phyloP scores from a whole-genome alignment of 2,329 filamentous ascomycete genomes.

The Ascochyta pisi region DNA sequence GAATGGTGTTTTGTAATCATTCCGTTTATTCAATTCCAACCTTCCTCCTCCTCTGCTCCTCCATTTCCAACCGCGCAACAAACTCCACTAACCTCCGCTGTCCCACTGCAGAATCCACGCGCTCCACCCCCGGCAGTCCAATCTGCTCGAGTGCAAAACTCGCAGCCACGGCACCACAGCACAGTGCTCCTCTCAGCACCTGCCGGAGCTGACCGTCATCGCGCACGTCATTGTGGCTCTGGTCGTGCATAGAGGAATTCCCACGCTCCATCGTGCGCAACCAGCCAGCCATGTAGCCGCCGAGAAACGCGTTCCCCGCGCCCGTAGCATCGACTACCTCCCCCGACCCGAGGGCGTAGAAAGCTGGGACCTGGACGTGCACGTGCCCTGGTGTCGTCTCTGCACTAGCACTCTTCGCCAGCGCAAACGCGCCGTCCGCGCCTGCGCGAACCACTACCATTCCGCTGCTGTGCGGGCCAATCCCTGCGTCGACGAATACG shows the following conservation, averaged over 20 bases:
- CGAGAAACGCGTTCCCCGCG: conserved; percentile 35
- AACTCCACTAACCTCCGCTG: background rate
- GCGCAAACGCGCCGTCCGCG: conserved; percentile 14
- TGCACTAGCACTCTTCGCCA: background rate
- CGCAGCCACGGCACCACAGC: conserved; percentile 28
- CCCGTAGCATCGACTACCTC: conserved; percentile 31
- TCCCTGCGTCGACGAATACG: background rate
- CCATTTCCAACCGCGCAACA: background rate
- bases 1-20: background rate
- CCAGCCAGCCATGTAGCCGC: conserved; percentile 28
- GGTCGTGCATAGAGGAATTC: no score
- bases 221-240: no score
- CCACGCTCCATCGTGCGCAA: background rate
- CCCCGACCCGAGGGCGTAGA: conserved; percentile 4
- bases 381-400: background rate
- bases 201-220: no score
- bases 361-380: conserved; percentile 22
- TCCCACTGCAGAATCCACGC: background rate
- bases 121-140: conserved; percentile 18
- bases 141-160: conserved; percentile 35
- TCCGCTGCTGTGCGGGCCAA: background rate
- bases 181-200: conserved; percentile 11
- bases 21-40: no score
- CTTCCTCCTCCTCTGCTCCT: background rate
- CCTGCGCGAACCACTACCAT: conserved; percentile 22